Percentiles rank a stretch among this genome's conserved stretches.
Evolutionary conservation across 1,284 basidiomycete genomes (phyloP).

Genomic region (Ceratobasidium sp.): DNA sequence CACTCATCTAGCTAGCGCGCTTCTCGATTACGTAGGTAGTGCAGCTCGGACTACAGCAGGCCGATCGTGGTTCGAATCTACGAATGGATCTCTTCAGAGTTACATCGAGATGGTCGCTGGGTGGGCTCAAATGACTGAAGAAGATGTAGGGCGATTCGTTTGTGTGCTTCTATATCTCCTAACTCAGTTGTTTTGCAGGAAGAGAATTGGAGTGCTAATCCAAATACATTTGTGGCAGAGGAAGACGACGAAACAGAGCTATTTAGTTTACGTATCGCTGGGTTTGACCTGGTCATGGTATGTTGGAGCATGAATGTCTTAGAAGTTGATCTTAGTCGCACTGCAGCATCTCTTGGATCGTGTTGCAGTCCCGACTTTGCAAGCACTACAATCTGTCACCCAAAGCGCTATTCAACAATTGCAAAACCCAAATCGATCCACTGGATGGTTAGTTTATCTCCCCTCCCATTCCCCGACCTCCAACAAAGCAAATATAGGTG

Average conservation of each 20-base stretch:
- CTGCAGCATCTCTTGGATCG: slow-evolving; percentile 68
- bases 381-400: slow-evolving; percentile 66
- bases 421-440: slow-evolving; percentile 53
- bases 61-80: slow-evolving; percentile 64
- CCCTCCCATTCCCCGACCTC: not conserved
- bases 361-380: slow-evolving; percentile 62
- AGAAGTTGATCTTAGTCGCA: slow-evolving; percentile 2
- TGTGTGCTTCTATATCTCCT: not conserved
- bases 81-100: slow-evolving; percentile 57
- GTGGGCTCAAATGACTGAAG: slow-evolving; percentile 86
- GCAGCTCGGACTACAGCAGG: slow-evolving; percentile 67
- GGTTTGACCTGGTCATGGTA: slow-evolving; percentile 84
- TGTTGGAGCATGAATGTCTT: slow-evolving; percentile 43
- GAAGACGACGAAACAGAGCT: slow-evolving; percentile 90
- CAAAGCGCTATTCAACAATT: slow-evolving; percentile 64
- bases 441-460: slow-evolving; percentile 13
- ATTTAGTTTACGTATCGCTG: slow-evolving; percentile 84
- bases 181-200: slow-evolving; percentile 62
- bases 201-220: slow-evolving; percentile 87
- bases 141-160: slow-evolving; percentile 68
- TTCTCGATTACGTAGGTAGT: slow-evolving; percentile 81
- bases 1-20: slow-evolving; percentile 74
- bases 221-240: slow-evolving; percentile 91
- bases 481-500: slow-evolving; percentile 63
- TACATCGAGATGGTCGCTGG: slow-evolving; percentile 70